Evolutionary conservation across 176 grass and related monocot species (phyloP), one percentile per base, ranked within the genome.

Genomic region (Metroxylon sagu): DNA sequence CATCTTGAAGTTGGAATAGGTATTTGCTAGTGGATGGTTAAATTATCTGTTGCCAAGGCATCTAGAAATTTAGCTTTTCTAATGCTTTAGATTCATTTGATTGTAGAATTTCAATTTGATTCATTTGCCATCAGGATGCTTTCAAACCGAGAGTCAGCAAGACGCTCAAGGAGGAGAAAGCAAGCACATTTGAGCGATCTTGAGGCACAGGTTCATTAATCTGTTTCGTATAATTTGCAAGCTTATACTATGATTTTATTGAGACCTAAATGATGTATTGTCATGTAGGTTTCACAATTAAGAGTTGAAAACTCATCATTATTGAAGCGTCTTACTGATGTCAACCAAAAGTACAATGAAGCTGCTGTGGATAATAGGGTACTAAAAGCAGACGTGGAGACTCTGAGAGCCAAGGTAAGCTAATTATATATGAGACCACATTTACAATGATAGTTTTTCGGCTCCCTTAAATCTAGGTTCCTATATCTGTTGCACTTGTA

Each of bases 141-240:
- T 27, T 95, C 86, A 73, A 95, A 95, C 52, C 80, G 86, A 63
- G 91, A 95, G 73, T 95, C 91, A 52, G 91, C 83, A 69, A 87
- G 86, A 63, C 84, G 86, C 55, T 95, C 91, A 60, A 80, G 91
- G 59, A 90, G 76, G 61, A 90, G 90, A 57, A 95, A 90, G 70
- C 90, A 95, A 84, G 74, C 67, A 25, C 86, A 95, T 66, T 27
- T 87, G n/a, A 71, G 56, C 5, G 86, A 95, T 12, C 56, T 90
- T 68, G 86, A 95, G 68, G 61, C 74, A 55, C 73, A 95, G 90
- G 90, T 95, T 29, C 66, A 18, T 66, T 49, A 53, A 50, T 5
- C 17, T 62, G 16, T 18, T 62, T 61, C 25, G 53, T 51, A 23
- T 27, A 50, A 43, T 43, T 43, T 43, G 35, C 35, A 43, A 43